phyloP scores from a whole-genome alignment of 2,329 filamentous ascomycete genomes.

The Calonectria naviculata region DNA sequence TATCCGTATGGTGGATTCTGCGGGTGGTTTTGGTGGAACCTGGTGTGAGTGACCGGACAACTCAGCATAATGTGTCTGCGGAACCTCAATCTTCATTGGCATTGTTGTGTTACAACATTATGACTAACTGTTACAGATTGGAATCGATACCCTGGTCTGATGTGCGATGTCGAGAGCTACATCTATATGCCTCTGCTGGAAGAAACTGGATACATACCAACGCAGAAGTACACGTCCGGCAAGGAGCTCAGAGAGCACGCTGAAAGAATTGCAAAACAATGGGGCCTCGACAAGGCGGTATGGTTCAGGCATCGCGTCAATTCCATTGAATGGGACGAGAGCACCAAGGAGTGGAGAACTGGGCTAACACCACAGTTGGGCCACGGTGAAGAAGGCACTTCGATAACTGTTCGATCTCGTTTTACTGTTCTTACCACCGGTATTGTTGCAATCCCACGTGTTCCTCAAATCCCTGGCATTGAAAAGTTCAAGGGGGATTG shows the following conservation, averaged over 20 bases:
- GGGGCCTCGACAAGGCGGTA: constrained; percentile 47
- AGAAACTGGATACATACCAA: constrained; percentile 69
- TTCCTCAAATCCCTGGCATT: background rate
- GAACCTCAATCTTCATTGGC: too few species aligned
- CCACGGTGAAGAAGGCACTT: background rate
- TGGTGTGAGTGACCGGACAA: background rate
- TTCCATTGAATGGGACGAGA: constrained; percentile 58
- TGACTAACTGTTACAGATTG: constrained; percentile 43
- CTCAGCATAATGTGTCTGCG: background rate
- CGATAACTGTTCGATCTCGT: background rate
- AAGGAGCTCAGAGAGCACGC: constrained; percentile 56
- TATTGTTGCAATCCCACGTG: background rate
- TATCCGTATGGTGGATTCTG: constrained; percentile 46
- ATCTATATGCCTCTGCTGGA: constrained; percentile 70
- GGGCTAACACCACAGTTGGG: background rate
- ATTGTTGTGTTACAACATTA: too few species aligned
- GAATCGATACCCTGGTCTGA: constrained; percentile 61
- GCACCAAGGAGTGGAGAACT: constrained; percentile 34
- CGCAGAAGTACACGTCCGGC: constrained; percentile 56
- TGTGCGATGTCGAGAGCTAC: constrained; percentile 70
- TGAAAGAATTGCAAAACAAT: constrained; percentile 54
- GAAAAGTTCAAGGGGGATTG: background rate
- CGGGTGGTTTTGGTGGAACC: constrained; percentile 10
- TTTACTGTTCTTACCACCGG: background rate
- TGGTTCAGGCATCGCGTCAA: constrained; percentile 57